phyloP scores from a whole-genome alignment of 306 rosid genomes.

The Vachellia collinsii region DNA sequence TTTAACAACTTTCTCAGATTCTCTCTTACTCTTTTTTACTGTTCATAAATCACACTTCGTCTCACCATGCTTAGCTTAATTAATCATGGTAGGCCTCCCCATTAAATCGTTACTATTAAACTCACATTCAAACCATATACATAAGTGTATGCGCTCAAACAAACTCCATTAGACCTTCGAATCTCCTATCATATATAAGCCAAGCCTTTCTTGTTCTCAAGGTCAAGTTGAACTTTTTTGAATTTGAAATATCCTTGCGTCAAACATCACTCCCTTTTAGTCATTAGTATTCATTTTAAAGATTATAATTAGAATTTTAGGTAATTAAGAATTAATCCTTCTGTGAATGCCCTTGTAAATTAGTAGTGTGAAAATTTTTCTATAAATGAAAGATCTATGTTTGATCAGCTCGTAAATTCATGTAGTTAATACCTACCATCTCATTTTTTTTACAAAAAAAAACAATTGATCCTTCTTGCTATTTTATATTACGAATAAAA shows the following conservation, averaged over 20 bases:
- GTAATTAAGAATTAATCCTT: background rate
- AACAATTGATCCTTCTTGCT: background rate
- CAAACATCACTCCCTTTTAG: background rate
- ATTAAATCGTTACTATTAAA: slow-evolving; percentile 31
- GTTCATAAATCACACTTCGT: slow-evolving; percentile 32
- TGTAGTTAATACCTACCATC: no score
- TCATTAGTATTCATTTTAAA: background rate
- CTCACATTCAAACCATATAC: slow-evolving; percentile 35
- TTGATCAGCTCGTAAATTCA: no score
- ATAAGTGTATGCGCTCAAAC: background rate
- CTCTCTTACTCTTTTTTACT: slow-evolving; percentile 18
- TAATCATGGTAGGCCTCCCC: slow-evolving; percentile 44
- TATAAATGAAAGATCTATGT: no score
- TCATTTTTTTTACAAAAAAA: no score
- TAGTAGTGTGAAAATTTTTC: no score
- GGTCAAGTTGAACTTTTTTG: background rate
- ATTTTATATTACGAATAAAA: background rate
- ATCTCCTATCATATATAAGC: background rate
- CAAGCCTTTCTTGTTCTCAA: background rate
- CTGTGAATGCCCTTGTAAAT: background rate
- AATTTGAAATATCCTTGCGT: background rate
- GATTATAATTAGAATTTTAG: background rate
- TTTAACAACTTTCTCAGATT: slow-evolving; percentile 25
- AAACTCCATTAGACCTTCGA: background rate
- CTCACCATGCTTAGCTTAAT: slow-evolving; percentile 7